Evolutionary conservation across 371 early-diverging fungal species (phyloP), one percentile per base, ranked within the genome.

Genomic region (Rhizomucor miehei): DNA sequence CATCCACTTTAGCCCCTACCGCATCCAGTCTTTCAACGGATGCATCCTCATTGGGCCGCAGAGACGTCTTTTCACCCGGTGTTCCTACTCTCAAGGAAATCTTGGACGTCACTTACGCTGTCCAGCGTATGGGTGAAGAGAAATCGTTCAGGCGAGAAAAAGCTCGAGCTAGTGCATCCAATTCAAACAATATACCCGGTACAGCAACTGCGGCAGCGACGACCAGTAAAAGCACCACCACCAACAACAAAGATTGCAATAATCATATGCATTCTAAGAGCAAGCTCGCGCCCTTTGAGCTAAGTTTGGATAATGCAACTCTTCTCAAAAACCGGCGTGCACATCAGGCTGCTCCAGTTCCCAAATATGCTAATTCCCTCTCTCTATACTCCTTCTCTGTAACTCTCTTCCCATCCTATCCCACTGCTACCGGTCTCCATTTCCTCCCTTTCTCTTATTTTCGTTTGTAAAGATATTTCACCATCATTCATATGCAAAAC

Each of bases 91-190:
- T 85, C 63, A 84, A 82, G 54, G 84, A 82, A 54, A 74, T 68
- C 6, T 71, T 86, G 60, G 80, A 82, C 62, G 77, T 86, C 10
- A 80, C 81, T 1, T 79, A 75, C 57, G 80, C 82, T 6, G 78
- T 82, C 1, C 84, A 81, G 45, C 75, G 82, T 8, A 80, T 82
- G 79, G 84, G 75, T 23, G 86, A 86, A 57, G 86, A 86, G 35
- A 48, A 35, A 5, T 54, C 53, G 9, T 56, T 29, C 29, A 29
- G 56, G 49, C 49, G 49, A 11, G 56, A 44, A 41, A 40, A 47
- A 11, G 11, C 45, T n/a, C 6, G 20, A 12, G 49, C 35, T 36
- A 38, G 17, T 17, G 38, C 36, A 2, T 13, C 20, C 3, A 36
- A 35, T 6, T 29, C 17, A n/a, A 29, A 29, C 5, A 29, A 29